Evolutionary conservation across 345 rosid genomes (phyloP), one percentile per base, ranked within the genome.

Genomic region (Geranium rotundifolium): DNA sequence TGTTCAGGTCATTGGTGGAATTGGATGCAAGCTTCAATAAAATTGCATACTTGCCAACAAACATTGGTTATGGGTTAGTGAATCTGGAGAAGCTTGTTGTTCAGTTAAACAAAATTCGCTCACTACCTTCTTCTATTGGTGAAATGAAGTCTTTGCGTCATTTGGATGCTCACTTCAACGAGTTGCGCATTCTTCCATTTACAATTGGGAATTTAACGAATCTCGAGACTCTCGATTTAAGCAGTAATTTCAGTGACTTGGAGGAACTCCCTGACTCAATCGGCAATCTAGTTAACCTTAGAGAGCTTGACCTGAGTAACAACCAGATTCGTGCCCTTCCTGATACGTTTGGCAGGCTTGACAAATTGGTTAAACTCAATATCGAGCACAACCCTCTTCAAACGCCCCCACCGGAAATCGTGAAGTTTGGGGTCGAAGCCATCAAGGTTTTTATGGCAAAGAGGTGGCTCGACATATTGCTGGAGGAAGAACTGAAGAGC

Each of bases 281-380:
- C 14, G 97, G 95, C 4, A 89, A 88, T 41, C 77, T 90, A 76
- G 76, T 67, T 23, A 88, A 74, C 75, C 95, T 90, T 54, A 87
- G 71, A 77, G 96, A 90, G 58, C 95, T 90, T 10, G 91, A 90
- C 70, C 80, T 90, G 54, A 87, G 96, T 71, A 88, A 90, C 85
- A 90, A 90, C 77, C 97, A 90, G 73, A 79, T 90, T 70, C 80
- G 79, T 58, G 81, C 85, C n/a, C 82, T 90, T 55, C 97, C 97
- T 0, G 85, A 84, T 57, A 73, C 92, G 14, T 90, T 90, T 59
- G 97, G 97, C 59, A 81, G 88, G 66, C 85, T 90, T 13, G 90
- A 82, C 70, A 82, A 77, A 62, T 66, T 90, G 72, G 70, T 74
- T 17, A 87, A 88, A 63, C 87, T 90, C 72, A 85, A 81, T 58